These are phyloP conservation scores for Ceratocystis eucalypticola DNA, from an alignment of 2,329 filamentous ascomycete species.

Conservation along the genomic window DNA sequence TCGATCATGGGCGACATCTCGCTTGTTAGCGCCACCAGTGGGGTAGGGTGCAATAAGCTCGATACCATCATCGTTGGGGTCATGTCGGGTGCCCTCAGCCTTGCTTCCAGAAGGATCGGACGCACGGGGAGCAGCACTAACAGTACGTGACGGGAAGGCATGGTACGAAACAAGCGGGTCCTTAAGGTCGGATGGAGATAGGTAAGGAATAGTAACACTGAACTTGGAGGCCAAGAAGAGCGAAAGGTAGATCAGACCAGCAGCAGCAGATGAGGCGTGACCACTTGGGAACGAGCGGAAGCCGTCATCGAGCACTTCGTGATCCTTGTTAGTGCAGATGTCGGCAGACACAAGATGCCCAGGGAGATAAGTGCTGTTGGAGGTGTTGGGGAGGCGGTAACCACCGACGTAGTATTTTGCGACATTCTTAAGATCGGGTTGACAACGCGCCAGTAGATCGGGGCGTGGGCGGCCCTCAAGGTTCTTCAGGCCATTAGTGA, in stretches of 20 bases:
- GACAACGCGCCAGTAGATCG: slow-evolving; percentile 67
- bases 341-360: slow-evolving; percentile 49
- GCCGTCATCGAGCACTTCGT: slow-evolving; percentile 54
- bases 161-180: slow-evolving; percentile 35
- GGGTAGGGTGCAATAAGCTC: slow-evolving; percentile 48
- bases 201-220: slow-evolving; percentile 57
- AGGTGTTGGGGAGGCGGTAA: slow-evolving; percentile 43
- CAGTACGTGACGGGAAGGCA: slow-evolving; percentile 61
- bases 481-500: slow-evolving; percentile 78
- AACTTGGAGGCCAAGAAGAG: slow-evolving; percentile 81
- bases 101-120: slow-evolving; percentile 30
- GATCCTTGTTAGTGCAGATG: slow-evolving; percentile 60
- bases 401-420: slow-evolving; percentile 49
- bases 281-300: slow-evolving; percentile 60
- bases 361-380: slow-evolving; percentile 23
- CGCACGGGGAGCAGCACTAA: neutral
- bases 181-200: slow-evolving; percentile 36
- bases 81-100: slow-evolving; percentile 10
- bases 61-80: slow-evolving; percentile 39
- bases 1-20: slow-evolving; percentile 26
- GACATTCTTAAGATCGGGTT: slow-evolving; percentile 57
- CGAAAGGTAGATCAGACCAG: slow-evolving; percentile 70
- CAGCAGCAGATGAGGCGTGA: slow-evolving; percentile 54
- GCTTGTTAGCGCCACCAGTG: slow-evolving; percentile 22
- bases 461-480: slow-evolving; percentile 58